Percentiles rank a stretch among this genome's conserved stretches.
Evolutionary conservation across 1,284 basidiomycete species (phyloP).

Genomic region (Puccinia hordei): DNA sequence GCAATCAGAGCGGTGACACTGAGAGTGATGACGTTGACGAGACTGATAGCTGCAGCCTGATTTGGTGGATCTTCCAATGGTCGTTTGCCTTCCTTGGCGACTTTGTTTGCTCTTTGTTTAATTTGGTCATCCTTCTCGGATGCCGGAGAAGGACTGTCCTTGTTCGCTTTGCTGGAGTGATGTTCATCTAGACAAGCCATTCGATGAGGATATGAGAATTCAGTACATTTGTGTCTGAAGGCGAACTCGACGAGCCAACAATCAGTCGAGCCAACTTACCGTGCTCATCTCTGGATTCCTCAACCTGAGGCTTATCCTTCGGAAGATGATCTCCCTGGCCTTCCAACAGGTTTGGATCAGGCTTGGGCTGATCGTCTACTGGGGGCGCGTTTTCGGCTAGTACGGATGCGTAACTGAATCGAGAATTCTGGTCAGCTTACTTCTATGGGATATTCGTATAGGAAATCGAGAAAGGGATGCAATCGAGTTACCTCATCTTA

Average conservation of each 20-base stretch:
- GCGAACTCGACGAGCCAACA: too few species aligned
- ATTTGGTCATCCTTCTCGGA: neutral
- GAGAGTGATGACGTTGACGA: constrained; percentile 11
- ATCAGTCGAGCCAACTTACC: neutral
- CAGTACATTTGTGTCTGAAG: too few species aligned
- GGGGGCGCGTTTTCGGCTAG: constrained; percentile 67
- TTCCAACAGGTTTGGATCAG: constrained; percentile 68
- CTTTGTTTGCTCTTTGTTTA: neutral
- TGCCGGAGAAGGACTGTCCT: neutral
- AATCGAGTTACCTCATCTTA: neutral
- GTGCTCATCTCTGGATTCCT: neutral
- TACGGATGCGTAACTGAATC: constrained; percentile 66
- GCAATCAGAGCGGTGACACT: neutral
- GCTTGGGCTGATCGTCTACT: constrained; percentile 63
- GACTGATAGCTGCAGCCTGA: neutral
- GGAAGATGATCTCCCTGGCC: constrained; percentile 57
- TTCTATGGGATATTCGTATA: neutral
- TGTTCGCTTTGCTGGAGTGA: neutral
- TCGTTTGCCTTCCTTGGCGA: neutral
- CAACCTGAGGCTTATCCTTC: neutral
- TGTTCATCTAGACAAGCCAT: neutral
- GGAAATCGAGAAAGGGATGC: neutral
- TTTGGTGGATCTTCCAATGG: neutral
- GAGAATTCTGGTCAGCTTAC: constrained; percentile 1
- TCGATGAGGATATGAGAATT: neutral